These are phyloP conservation scores for Ophiostoma quercus DNA, from an alignment of 2,329 filamentous ascomycete genomes.

Conservation along the genomic window DNA sequence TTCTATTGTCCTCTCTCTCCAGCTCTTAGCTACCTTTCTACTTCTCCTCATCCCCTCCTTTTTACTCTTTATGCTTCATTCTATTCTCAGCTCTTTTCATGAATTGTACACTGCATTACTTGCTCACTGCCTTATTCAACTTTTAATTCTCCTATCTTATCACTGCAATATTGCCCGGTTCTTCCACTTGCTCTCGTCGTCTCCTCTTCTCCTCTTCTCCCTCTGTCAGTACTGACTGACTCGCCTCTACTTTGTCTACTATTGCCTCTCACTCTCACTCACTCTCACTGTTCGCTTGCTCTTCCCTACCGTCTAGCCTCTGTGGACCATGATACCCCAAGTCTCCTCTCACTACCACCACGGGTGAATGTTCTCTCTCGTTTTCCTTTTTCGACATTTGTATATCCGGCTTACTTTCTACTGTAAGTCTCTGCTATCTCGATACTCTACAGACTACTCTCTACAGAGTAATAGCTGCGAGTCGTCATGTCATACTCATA, in stretches of 20 bases:
- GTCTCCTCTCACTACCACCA: too few species aligned
- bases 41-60: too few species aligned
- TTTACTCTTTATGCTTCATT: too few species aligned
- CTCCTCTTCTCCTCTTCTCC: neutral
- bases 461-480: too few species aligned
- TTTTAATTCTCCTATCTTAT: neutral
- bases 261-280: neutral
- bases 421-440: neutral
- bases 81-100: neutral
- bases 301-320: too few species aligned
- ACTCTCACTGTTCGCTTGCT: too few species aligned
- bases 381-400: neutral
- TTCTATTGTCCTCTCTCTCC: too few species aligned
- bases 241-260: neutral
- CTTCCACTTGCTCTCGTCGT: constrained; percentile 1
- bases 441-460: too few species aligned
- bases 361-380: neutral
- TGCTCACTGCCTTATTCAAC: neutral
- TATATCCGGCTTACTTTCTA: neutral
- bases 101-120: neutral
- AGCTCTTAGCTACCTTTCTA: too few species aligned
- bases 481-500: neutral
- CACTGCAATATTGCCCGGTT: neutral
- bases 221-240: neutral
- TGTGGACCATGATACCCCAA: too few species aligned